Evolutionary conservation across 371 early-diverging fungal genomes (phyloP), one percentile per base, ranked within the genome.

Genomic region (Catenaria anguillulae): DNA sequence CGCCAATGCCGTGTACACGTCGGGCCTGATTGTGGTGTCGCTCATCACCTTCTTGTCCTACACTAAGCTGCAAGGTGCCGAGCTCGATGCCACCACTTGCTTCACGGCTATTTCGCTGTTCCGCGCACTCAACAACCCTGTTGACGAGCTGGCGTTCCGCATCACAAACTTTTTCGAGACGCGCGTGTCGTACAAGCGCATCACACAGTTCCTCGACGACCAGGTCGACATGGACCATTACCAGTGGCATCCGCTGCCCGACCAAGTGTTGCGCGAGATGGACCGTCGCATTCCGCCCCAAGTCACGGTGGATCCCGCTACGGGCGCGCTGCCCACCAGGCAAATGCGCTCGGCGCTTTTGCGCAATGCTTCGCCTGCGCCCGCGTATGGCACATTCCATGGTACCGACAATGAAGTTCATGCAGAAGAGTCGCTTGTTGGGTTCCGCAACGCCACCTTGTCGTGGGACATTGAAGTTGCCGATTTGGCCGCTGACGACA

Each of bases 141-240:
- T 58, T 21, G 58, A 58, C 43, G 58, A 58, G 19, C 31, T 58
- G 34, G 33, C 58, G 58, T 58, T 6, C 36, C 36, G 58, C 36
- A 58, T 58, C 31, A 34, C 58, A 10, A n/a, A 35, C 24, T 58
- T 58, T 24, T 58, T 58, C 23, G 58, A 58, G 31, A 29, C 31
- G 17, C 58, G 58, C 36, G 58, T 58, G 24, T 34, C 36, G 29
- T 36, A 36, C 40, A 17, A 24, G 19, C 58, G 58, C 21, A 58
- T 58, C 58, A 33, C 8, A 15, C 8, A 12, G 19, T 58, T 58
- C 43, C 36, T 58, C 13, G 26, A 40, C 12, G 40, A 35, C 15
- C 8, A 50, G 12, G 58, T 40, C 12, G 42, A 58, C 36, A 8
- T 58, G 17, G 58, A 58, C 43, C 17, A 34, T 19, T 58, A 33